A percentile compares a stretch with the other conserved stretches of the same genome.
Conservation (phyloP, 805 yeast genomes). For the Myxozyma mucilagina region DNA sequence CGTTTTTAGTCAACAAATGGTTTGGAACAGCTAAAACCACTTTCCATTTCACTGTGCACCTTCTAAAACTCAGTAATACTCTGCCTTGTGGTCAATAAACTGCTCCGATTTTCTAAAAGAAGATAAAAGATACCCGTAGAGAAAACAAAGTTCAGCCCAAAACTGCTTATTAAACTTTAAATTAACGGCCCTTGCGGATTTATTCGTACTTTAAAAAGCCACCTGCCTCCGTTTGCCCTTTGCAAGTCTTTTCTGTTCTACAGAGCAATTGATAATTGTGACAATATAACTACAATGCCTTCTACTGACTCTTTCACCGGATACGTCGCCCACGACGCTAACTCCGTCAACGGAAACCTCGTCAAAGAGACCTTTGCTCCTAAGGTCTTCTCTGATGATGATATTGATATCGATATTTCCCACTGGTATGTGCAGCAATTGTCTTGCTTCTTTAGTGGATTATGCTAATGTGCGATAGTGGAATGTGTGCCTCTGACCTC, state of each 20-base stretch:
- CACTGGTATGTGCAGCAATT: conserved; percentile 27
- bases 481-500: conserved; percentile 61
- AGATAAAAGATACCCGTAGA: background rate
- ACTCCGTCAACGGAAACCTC: conserved; percentile 33
- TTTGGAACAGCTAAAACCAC: too few relatives aligned
- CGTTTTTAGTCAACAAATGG: too few relatives aligned
- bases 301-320: conserved; percentile 31
- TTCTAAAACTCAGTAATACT: background rate
- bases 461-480: conserved; percentile 29
- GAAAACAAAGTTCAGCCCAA: background rate
- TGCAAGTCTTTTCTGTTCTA: background rate
- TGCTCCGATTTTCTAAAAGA: background rate
- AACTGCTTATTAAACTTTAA: background rate
- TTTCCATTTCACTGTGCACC: background rate
- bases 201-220: background rate
- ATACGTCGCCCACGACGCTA: conserved; percentile 27
- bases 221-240: background rate
- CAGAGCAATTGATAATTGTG: too few relatives aligned
- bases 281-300: conserved; percentile 11
- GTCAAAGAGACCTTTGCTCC: conserved; percentile 27
- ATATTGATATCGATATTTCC: conserved; percentile 30
- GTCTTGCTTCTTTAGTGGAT: background rate
- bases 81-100: background rate
- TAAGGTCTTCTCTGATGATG: conserved; percentile 31
- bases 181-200: background rate